These are phyloP conservation scores for Chiua sp. DNA, from an alignment of 1,284 basidiomycete genomes.

Conservation along the genomic window DNA sequence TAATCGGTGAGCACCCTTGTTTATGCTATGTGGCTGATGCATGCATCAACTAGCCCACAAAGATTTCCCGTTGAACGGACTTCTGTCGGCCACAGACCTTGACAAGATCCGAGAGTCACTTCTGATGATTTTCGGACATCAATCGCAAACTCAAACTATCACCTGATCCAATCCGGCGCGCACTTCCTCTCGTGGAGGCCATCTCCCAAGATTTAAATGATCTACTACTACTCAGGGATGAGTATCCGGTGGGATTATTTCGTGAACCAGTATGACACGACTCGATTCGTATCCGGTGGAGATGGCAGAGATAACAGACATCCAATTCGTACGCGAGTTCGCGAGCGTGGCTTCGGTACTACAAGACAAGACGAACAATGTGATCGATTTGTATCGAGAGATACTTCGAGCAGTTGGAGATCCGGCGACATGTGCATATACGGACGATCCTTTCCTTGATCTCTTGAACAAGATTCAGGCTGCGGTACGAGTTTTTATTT, in stretches of 20 bases:
- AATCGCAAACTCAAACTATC: constrained; percentile 96
- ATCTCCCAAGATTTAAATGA: constrained; percentile 98
- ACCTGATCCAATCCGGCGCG: constrained; percentile 95
- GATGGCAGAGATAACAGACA: constrained; percentile 89
- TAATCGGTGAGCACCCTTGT: constrained; percentile 7
- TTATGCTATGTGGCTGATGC: constrained; percentile 11
- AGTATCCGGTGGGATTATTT: constrained; percentile 97
- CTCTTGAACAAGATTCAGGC: constrained; percentile 86
- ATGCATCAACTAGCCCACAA: constrained; percentile 81
- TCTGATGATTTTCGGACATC: constrained; percentile 90
- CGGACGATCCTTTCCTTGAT: constrained; percentile 79
- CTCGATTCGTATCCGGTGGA: constrained; percentile 70
- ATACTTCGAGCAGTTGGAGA: constrained; percentile 87
- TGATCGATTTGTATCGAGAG: constrained; percentile 92
- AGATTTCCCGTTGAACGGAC: constrained; percentile 97
- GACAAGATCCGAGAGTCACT: constrained; percentile 94
- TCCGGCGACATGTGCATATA: constrained; percentile 86
- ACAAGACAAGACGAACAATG: constrained; percentile 94
- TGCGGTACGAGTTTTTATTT: constrained; percentile 57
- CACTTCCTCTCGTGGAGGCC: constrained; percentile 95
- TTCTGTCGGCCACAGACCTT: constrained; percentile 94
- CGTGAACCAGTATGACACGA: constrained; percentile 88
- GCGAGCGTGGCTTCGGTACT: constrained; percentile 90
- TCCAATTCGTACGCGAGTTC: constrained; percentile 92
- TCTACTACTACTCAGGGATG: constrained; percentile 86